phyloP scores from a whole-genome alignment of 2,329 filamentous ascomycete species.

The Tolypocladium nubicola region DNA sequence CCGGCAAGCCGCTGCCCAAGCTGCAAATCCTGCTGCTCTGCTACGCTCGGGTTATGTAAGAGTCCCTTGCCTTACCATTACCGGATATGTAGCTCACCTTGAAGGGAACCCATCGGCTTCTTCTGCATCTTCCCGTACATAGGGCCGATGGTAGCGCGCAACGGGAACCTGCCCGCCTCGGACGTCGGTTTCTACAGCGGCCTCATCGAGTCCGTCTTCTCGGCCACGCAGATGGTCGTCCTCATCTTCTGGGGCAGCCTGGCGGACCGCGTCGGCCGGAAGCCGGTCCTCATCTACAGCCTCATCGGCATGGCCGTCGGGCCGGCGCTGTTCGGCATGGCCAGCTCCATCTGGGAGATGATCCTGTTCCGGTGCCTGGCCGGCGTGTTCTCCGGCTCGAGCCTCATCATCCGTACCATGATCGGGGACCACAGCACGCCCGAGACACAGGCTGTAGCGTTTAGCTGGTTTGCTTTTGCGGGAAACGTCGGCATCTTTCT shows the following conservation, averaged over 20 bases:
- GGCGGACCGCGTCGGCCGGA: slow-evolving; percentile 57
- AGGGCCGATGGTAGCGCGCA: slow-evolving; percentile 63
- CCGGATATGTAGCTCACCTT: not conserved
- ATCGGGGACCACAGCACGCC: slow-evolving; percentile 61
- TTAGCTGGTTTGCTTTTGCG: slow-evolving; percentile 67
- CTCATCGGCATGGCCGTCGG: slow-evolving; percentile 51
- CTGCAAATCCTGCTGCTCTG: slow-evolving; percentile 64
- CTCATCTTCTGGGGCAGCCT: slow-evolving; percentile 63
- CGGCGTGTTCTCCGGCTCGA: slow-evolving; percentile 63
- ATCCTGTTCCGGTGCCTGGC: slow-evolving; percentile 59
- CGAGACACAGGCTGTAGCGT: slow-evolving; percentile 61
- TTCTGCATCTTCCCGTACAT: slow-evolving; percentile 77
- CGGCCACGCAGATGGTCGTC: slow-evolving; percentile 63
- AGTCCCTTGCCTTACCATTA: not conserved
- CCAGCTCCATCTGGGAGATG: slow-evolving; percentile 61
- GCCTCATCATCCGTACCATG: slow-evolving; percentile 69
- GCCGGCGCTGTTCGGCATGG: slow-evolving; percentile 58
- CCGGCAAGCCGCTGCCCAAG: slow-evolving; percentile 38
- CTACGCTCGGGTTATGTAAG: slow-evolving; percentile 51
- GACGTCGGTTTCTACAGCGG: slow-evolving; percentile 75
- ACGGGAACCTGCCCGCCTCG: slow-evolving; percentile 47
- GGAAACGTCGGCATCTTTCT: slow-evolving; percentile 66
- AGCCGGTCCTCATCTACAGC: slow-evolving; percentile 59
- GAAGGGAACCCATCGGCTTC: slow-evolving; percentile 62
- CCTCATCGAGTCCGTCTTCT: slow-evolving; percentile 65